Conservation (phyloP, 306 rosid species). For the Echinosophora koreensis region DNA sequence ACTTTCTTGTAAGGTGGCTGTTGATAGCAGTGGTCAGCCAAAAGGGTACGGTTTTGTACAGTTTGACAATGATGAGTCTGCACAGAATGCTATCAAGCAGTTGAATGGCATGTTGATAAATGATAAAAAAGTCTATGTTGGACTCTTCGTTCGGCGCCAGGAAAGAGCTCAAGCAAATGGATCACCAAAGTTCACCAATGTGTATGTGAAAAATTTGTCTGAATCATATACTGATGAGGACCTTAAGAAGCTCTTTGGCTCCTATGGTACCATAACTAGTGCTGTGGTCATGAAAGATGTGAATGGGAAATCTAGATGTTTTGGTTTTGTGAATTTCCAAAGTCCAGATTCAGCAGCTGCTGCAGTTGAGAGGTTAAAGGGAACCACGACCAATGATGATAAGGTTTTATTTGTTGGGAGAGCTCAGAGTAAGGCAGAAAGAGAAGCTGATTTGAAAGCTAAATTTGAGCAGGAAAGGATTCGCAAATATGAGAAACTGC, state of each 20-base stretch:
- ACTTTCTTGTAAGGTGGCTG: neutral
- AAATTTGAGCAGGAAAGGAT: constrained; percentile 68
- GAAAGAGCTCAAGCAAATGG: neutral
- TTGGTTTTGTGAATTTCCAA: constrained; percentile 71
- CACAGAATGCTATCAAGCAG: neutral
- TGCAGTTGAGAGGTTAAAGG: constrained; percentile 67
- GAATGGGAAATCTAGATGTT: constrained; percentile 68
- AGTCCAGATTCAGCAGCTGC: constrained; percentile 54
- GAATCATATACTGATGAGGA: constrained; percentile 50
- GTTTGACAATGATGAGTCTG: neutral
- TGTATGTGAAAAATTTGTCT: neutral
- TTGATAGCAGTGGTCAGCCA: neutral
- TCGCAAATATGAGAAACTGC: constrained; percentile 66
- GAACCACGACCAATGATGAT: constrained; percentile 51
- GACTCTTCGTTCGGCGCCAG: neutral
- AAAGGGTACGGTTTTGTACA: neutral
- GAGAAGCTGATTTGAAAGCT: constrained; percentile 66
- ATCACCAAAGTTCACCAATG: neutral
- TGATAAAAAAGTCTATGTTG: neutral
- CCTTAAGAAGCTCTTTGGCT: constrained; percentile 50
- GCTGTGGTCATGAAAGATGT: constrained; percentile 59
- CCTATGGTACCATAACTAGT: constrained; percentile 64
- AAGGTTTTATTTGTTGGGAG: constrained; percentile 65
- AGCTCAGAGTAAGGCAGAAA: constrained; percentile 67
- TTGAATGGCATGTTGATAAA: neutral